Percentiles rank a stretch among this genome's conserved stretches.
Evolutionary conservation across 2,329 filamentous ascomycete genomes (phyloP).

Genomic region (Dryadomyces quercus-mongolicae): DNA sequence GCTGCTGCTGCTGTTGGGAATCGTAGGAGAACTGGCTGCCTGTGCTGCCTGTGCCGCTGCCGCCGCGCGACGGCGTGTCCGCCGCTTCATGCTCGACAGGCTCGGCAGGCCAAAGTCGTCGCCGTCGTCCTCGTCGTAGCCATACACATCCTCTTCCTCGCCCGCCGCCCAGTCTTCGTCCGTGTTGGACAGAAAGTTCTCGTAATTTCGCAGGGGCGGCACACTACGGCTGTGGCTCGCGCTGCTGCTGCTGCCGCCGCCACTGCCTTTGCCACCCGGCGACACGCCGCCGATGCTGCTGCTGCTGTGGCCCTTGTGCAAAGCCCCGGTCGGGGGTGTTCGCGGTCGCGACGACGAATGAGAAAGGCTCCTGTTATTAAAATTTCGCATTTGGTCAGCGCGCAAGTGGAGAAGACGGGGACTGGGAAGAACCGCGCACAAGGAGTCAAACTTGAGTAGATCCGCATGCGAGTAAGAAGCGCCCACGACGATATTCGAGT

Average conservation of each 20-base stretch:
- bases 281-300: conserved; percentile 20
- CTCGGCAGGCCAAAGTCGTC: conserved; percentile 94
- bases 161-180: conserved; percentile 73
- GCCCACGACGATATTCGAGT: conserved; percentile 69
- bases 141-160: conserved; percentile 60
- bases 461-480: conserved; percentile 95
- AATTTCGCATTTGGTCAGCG: conserved; percentile 2
- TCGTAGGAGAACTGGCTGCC: neutral
- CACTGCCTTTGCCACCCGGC: neutral
- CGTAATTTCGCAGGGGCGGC: conserved; percentile 61
- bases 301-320: conserved; percentile 37
- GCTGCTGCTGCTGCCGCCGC: neutral
- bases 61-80: conserved; percentile 41
- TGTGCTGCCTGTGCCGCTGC: conserved; percentile 8
- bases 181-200: conserved; percentile 68
- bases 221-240: conserved; percentile 28
- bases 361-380: conserved; percentile 40
- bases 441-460: conserved; percentile 72
- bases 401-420: neutral
- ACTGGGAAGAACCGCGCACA: conserved; percentile 43
- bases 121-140: conserved; percentile 69
- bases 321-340: conserved; percentile 58
- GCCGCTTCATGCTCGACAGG: conserved; percentile 79
- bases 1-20: too few species aligned
- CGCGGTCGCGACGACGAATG: conserved; percentile 53